Conservation (phyloP, 139 green algal species). For the Picochlorum sp. region DNA sequence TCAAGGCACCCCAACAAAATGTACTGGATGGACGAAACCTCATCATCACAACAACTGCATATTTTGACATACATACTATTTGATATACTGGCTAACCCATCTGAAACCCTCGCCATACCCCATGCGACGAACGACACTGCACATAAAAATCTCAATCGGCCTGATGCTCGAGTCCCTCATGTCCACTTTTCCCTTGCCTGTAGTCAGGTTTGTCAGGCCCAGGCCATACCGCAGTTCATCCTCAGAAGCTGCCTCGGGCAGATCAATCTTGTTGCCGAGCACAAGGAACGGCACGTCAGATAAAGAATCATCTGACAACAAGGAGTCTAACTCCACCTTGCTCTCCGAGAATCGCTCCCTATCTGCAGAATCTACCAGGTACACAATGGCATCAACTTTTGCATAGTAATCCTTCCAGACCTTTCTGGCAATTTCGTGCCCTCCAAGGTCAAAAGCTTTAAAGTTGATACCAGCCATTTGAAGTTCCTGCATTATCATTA, state of each 20-base stretch:
- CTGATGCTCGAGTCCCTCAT: constrained; percentile 72
- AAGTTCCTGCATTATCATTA: constrained; percentile 71
- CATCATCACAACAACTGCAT: neutral
- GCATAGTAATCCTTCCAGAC: constrained; percentile 99
- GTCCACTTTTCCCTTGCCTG: constrained; percentile 94
- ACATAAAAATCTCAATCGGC: constrained; percentile 96
- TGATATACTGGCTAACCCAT: constrained; percentile 97
- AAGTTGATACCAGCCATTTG: constrained; percentile 98
- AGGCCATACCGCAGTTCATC: constrained; percentile 87
- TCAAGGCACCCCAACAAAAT: too few relatives aligned
- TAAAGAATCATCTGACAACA: constrained; percentile 89
- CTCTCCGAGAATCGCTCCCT: constrained; percentile 85
- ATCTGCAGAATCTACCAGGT: constrained; percentile 94
- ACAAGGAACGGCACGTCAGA: constrained; percentile 90
- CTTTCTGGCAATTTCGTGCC: constrained; percentile 92
- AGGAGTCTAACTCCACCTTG: constrained; percentile 84
- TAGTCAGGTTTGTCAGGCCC: constrained; percentile 89
- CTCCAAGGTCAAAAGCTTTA: constrained; percentile 98
- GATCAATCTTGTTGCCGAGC: constrained; percentile 99
- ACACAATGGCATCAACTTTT: constrained; percentile 98
- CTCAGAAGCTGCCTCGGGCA: constrained; percentile 63
- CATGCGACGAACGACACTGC: constrained; percentile 84
- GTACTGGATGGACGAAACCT: too few relatives aligned
- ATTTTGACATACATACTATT: constrained; percentile 19
- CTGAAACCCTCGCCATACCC: constrained; percentile 97